Conservation (phyloP, 2,329 filamentous ascomycete genomes). For the Zymoseptoria brevis region DNA sequence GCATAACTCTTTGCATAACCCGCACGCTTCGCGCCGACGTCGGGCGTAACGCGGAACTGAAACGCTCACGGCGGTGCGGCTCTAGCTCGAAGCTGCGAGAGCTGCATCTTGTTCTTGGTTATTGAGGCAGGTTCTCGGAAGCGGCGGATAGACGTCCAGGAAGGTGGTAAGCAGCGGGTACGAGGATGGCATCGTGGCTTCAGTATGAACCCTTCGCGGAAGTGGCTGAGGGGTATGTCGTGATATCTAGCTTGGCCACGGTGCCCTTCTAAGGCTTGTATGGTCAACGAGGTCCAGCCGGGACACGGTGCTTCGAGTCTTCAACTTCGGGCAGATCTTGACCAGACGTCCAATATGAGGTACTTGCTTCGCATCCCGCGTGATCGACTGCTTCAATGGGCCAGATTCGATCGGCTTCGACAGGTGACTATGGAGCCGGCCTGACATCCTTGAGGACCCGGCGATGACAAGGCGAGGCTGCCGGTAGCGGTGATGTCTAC, state of each 20-base stretch:
- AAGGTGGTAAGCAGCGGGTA: background rate
- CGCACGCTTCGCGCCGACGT: no score
- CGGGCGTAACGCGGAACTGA: no score
- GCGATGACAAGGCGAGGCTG: no score
- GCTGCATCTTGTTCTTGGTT: background rate
- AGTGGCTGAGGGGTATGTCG: background rate
- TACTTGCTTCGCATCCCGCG: background rate
- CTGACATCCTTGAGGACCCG: no score
- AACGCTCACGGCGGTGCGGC: no score
- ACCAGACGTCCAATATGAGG: background rate
- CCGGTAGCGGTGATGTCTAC: no score
- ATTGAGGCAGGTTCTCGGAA: background rate
- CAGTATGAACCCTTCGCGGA: background rate
- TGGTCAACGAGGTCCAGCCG: background rate
- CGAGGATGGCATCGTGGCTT: background rate
- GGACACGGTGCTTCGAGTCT: background rate
- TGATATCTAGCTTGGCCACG: background rate
- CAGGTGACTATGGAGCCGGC: no score
- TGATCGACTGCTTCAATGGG: no score
- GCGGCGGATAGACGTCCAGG: background rate
- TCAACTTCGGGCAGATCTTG: background rate
- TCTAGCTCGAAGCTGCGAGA: background rate
- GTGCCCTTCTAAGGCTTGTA: background rate
- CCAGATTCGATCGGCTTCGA: no score
- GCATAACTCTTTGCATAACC: no score